Conservation (phyloP, 768 basidiomycete genomes). For the Kwoniella dejecticola region DNA sequence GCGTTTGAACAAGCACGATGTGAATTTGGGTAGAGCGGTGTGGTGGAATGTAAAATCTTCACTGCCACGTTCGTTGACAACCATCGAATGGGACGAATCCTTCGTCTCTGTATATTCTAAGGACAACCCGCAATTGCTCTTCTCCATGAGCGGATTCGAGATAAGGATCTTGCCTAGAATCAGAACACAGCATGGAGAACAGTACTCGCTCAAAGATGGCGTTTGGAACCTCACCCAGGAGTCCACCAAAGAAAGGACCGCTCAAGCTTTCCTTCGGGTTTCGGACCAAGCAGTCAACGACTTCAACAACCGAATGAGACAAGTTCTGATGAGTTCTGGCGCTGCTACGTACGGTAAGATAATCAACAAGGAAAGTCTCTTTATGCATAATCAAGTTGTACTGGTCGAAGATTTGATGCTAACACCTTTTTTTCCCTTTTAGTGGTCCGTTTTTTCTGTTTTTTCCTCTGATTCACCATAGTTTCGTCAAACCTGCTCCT, state of each 20-base stretch:
- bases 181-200: conserved; percentile 90
- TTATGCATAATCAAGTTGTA: too few species aligned
- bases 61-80: conserved; percentile 89
- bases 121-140: conserved; percentile 94
- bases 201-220: conserved; percentile 93
- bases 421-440: too few species aligned
- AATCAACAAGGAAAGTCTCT: conserved; percentile 65
- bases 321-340: conserved; percentile 95
- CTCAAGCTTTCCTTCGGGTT: conserved; percentile 95
- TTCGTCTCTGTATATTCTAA: conserved; percentile 96
- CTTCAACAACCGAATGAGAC: conserved; percentile 94
- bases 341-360: conserved; percentile 99
- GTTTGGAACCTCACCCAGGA: conserved; percentile 98
- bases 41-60: conserved; percentile 99
- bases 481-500: background rate
- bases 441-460: too few species aligned
- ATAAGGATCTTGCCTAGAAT: conserved; percentile 96
- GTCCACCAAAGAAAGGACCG: conserved; percentile 94
- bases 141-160: conserved; percentile 99
- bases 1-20: conserved; percentile 98
- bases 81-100: conserved; percentile 99
- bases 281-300: conserved; percentile 96
- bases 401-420: too few species aligned
- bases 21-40: conserved; percentile 95
- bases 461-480: too few species aligned